Evolutionary conservation across 345 rosid species (phyloP).

Genomic region (Excoecaria cochinchinensis): DNA sequence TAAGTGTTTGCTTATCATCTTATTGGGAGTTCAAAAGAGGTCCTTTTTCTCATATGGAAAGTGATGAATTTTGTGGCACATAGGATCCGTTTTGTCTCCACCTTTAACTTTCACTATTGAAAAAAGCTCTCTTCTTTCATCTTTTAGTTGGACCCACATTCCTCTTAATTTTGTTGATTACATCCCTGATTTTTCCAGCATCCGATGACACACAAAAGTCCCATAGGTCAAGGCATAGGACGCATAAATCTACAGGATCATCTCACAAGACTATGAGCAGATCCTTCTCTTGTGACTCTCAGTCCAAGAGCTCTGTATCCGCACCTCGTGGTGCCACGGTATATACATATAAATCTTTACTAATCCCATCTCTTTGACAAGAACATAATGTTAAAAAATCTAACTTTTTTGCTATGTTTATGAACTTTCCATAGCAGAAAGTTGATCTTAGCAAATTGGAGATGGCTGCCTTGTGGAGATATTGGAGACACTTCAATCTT

Average conservation of each 20-base stretch:
- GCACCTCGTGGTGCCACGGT: slow-evolving; percentile 60
- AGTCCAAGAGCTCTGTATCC: slow-evolving; percentile 62
- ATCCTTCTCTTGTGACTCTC: slow-evolving; percentile 81
- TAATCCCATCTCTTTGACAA: neutral
- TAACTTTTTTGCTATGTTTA: neutral
- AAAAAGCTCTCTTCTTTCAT: slow-evolving; percentile 40
- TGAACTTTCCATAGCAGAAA: slow-evolving; percentile 43
- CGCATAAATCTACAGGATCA: slow-evolving; percentile 66
- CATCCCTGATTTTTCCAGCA: slow-evolving; percentile 43
- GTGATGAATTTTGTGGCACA: slow-evolving; percentile 44
- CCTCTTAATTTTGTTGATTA: slow-evolving; percentile 22
- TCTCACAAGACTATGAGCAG: slow-evolving; percentile 68
- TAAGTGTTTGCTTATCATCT: slow-evolving; percentile 10
- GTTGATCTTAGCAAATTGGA: slow-evolving; percentile 92
- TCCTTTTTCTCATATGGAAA: slow-evolving; percentile 14
- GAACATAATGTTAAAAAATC: neutral
- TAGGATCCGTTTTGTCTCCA: slow-evolving; percentile 61
- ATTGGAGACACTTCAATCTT: slow-evolving; percentile 87
- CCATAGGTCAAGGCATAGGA: slow-evolving; percentile 73
- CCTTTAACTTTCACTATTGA: slow-evolving; percentile 58
- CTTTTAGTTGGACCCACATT: slow-evolving; percentile 45
- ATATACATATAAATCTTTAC: neutral
- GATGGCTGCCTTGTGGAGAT: slow-evolving; percentile 82
- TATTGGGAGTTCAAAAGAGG: slow-evolving; percentile 10
- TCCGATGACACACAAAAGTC: slow-evolving; percentile 81